Evolutionary conservation across 768 basidiomycete species (phyloP).

Genomic region (Phylloporus sp.): DNA sequence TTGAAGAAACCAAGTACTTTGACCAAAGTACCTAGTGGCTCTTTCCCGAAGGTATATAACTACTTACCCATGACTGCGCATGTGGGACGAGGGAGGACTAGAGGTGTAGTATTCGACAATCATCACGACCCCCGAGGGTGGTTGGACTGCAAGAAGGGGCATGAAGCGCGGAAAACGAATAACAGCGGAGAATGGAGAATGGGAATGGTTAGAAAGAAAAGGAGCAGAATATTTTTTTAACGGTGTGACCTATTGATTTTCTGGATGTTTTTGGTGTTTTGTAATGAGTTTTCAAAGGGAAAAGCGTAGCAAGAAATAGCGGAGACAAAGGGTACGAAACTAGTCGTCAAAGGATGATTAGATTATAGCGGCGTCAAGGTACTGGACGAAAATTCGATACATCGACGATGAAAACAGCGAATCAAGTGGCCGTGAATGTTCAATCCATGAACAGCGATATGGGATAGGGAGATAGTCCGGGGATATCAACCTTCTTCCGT

Average conservation of each 20-base stretch:
- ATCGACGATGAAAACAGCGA: conserved; percentile 27
- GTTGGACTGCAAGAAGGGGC: conserved; percentile 1
- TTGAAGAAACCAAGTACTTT: conserved; percentile 14
- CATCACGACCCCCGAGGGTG: conserved; percentile 15
- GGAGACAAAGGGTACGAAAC: conserved; percentile 31
- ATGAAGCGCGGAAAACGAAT: conserved; percentile 15
- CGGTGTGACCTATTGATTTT: conserved; percentile 33
- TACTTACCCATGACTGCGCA: conserved; percentile 43
- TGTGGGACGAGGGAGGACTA: conserved; percentile 22
- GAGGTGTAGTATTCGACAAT: conserved; percentile 21
- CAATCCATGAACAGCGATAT: conserved; percentile 37
- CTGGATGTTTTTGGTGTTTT: conserved; percentile 38
- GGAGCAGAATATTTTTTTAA: conserved; percentile 49
- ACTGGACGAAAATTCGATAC: conserved; percentile 32
- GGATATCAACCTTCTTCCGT: conserved; percentile 29
- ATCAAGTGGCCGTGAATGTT: conserved; percentile 27
- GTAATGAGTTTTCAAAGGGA: conserved; percentile 26
- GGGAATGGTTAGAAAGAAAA: conserved; percentile 35
- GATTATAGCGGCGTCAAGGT: conserved; percentile 33
- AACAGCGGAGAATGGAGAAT: conserved; percentile 14
- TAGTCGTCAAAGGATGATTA: conserved; percentile 37
- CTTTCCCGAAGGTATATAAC: conserved; percentile 22
- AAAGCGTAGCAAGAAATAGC: conserved; percentile 39
- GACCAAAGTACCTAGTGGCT: conserved; percentile 17
- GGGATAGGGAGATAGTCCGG: conserved; percentile 28